These are phyloP conservation scores for Tolypocladium capitatum DNA, from an alignment of 2,329 filamentous ascomycete species.

Conservation along the genomic window DNA sequence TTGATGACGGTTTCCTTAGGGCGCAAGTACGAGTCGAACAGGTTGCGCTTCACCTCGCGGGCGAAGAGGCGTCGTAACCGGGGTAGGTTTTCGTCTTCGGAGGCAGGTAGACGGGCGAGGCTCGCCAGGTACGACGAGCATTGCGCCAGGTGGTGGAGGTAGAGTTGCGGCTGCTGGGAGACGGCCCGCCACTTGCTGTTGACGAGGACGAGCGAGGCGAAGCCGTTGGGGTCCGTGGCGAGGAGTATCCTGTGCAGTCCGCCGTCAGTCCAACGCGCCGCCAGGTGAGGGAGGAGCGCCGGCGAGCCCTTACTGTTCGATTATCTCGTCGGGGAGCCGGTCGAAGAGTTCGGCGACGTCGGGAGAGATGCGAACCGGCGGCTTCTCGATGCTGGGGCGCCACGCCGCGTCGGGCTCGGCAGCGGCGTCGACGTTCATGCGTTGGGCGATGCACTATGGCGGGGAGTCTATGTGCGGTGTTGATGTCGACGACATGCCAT, in stretches of 20 bases:
- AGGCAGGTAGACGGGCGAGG: constrained; percentile 25
- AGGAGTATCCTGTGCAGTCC: constrained; percentile 40
- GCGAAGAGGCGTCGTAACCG: constrained; percentile 53
- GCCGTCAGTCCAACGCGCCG: neutral
- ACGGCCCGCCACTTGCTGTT: constrained; percentile 53
- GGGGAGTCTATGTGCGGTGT: neutral
- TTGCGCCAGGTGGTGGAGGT: constrained; percentile 46
- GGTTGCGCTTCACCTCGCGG: constrained; percentile 59
- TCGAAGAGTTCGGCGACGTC: constrained; percentile 28
- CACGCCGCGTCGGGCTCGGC: constrained; percentile 13
- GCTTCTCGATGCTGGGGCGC: constrained; percentile 22
- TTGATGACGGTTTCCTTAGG: constrained; percentile 61
- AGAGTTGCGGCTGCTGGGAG: constrained; percentile 50
- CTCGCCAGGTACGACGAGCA: constrained; percentile 46
- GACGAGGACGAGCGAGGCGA: constrained; percentile 52
- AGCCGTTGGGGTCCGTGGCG: constrained; percentile 46
- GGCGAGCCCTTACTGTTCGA: constrained; percentile 45
- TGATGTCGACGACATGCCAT: neutral
- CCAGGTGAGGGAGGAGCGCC: neutral
- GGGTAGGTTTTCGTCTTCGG: constrained; percentile 38
- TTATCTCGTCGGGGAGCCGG: constrained; percentile 53
- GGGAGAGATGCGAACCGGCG: constrained; percentile 12
- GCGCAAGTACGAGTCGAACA: constrained; percentile 63
- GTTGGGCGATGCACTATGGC: constrained; percentile 5
- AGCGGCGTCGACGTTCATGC: constrained; percentile 18